phyloP scores from a whole-genome alignment of 805 yeast genomes.

The Barnettozyma botsteinii region DNA sequence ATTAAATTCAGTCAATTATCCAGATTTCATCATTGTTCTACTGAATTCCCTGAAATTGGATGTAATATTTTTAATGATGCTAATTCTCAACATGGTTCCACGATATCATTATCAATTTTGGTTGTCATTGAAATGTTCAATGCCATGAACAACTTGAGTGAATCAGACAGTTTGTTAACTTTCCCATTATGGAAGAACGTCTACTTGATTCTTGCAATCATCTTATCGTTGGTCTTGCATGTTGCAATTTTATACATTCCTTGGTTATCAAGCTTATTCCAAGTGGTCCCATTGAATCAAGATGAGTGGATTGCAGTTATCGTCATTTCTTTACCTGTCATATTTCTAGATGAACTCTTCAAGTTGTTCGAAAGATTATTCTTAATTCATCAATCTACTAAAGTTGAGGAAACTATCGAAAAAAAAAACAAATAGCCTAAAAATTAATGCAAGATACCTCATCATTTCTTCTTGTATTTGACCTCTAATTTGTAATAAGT shows the following conservation, averaged over 20 bases:
- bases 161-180: conserved; percentile 32
- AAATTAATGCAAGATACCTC: background rate
- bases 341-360: conserved; percentile 32
- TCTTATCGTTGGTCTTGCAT: conserved; percentile 31
- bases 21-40: conserved; percentile 31
- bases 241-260: conserved; percentile 31
- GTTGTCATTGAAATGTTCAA: conserved; percentile 38
- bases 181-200: conserved; percentile 35
- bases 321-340: conserved; percentile 31
- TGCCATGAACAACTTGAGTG: conserved; percentile 34
- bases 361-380: conserved; percentile 29
- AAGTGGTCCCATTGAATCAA: conserved; percentile 28
- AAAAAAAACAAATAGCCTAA: conserved; percentile 1
- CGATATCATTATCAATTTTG: conserved; percentile 34
- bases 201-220: conserved; percentile 33
- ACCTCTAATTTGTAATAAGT: too few relatives aligned
- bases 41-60: conserved; percentile 28
- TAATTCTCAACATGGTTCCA: conserved; percentile 28
- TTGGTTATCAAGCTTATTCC: conserved; percentile 28
- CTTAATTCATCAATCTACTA: conserved; percentile 3
- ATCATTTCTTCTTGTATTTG: too few relatives aligned
- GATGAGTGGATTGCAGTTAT: conserved; percentile 34
- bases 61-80: conserved; percentile 29
- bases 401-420: background rate
- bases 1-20: conserved; percentile 30